Evolutionary conservation across 129 eudicot species (phyloP).

Genomic region (Deinandra increscens): DNA sequence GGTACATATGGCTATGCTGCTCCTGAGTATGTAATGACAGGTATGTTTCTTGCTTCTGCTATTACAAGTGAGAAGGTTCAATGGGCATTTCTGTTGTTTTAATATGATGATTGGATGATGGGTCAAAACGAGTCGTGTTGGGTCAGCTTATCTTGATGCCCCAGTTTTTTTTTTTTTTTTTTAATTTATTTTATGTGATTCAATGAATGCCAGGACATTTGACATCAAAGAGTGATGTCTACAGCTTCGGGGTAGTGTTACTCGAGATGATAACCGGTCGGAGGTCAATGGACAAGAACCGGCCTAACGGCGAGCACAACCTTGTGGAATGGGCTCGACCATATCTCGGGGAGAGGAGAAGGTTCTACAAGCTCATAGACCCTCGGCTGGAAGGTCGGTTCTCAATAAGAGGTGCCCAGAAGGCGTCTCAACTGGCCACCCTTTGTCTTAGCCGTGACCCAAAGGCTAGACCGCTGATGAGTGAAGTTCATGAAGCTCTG

Average conservation of each 20-base stretch:
- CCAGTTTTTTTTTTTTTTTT: not conserved
- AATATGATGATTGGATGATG: too few species aligned
- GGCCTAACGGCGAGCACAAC: slow-evolving; percentile 28
- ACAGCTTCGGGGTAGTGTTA: slow-evolving; percentile 50
- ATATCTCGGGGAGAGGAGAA: slow-evolving; percentile 42
- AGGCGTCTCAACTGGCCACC: slow-evolving; percentile 47
- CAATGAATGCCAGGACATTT: slow-evolving; percentile 38
- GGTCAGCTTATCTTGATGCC: not conserved
- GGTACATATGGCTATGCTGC: slow-evolving; percentile 98
- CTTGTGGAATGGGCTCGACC: slow-evolving; percentile 57
- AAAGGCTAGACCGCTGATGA: slow-evolving; percentile 45
- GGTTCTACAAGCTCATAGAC: slow-evolving; percentile 42
- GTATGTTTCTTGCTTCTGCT: slow-evolving; percentile 34
- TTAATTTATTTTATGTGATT: not conserved
- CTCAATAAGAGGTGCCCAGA: slow-evolving; percentile 51
- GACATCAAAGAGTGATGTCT: slow-evolving; percentile 49
- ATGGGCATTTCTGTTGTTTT: too few species aligned
- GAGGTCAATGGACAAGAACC: slow-evolving; percentile 1
- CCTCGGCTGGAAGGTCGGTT: slow-evolving; percentile 53
- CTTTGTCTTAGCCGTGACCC: slow-evolving; percentile 52
- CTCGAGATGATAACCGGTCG: slow-evolving; percentile 46
- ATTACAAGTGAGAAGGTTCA: too few species aligned
- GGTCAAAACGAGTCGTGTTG: not conserved
- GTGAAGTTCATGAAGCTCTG: slow-evolving; percentile 44
- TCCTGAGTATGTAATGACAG: slow-evolving; percentile 95